Base-by-base conservation (phyloP, 257 asterid genomes). In the Solanum neorickii region DNA sequence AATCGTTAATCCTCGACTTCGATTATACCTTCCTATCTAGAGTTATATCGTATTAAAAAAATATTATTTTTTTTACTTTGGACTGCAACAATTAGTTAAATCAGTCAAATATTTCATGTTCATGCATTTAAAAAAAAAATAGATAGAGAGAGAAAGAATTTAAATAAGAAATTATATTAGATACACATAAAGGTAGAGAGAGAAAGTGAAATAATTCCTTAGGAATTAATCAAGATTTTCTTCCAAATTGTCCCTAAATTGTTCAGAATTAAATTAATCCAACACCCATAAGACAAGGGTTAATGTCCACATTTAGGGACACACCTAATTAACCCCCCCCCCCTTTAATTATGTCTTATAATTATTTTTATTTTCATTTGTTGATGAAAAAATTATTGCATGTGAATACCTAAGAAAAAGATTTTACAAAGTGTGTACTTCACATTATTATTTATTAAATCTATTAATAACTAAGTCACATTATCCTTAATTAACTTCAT, bases 221-320 rank as follows among this genome's bases (percentile, higher is more conserved):
- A 70, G 83, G 88, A 49, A 84, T 76, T 74, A 86, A 83, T 84
- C 52, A 82, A 82, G 88, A 88, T 89, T 89, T 88, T 60, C 86
- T 85, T 86, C 87, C 91, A 83, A 83, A 89, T 88, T 91, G 92
- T 92, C 93, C 90, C 89, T 76, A 90, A 84, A 84, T 77, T 86
- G 78, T 87, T 88, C 78, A 89, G 85, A 86, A 86, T 65, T 46
- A 86, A 87, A 88, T 83, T 77, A 69, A 68, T 86, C 87, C 87
- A 85, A 41, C 86, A 25, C 52, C 90, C 95, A 87, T 60, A 88
- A 88, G 92, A 93, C 93, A 88, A 90, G 97, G 94, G 94, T 85
- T 89, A 83, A 68, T 92, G 94, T 94, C 90, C 87, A 90, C 88
- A 69, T 84, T 83, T 70, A 84, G 91, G 94, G 94, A 86, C 72